Base-by-base conservation (phyloP, 2,329 filamentous ascomycete species). In the Ascochyta clinopodiicola region DNA sequence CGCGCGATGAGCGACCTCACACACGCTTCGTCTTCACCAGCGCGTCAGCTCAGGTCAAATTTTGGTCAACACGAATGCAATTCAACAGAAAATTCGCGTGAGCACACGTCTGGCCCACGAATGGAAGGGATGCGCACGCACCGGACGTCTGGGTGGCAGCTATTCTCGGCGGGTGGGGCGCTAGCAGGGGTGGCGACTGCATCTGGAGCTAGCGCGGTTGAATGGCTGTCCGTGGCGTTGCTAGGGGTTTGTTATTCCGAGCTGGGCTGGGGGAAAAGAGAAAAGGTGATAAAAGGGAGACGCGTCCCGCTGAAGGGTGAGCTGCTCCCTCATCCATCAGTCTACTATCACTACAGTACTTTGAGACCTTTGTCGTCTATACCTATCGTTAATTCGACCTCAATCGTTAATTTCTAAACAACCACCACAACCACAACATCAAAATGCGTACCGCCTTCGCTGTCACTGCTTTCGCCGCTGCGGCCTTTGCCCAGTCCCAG, bases 381-480 rank as follows among this genome's bases (percentile, higher is more conserved):
- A 36, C 13, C 47, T 44, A 38, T 57, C 48, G 53, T 44, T 47
- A 13, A 51, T 6, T 21, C 36, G 31, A 38, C 36, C 35, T 34
- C 53, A 57, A 34, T 51, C 47, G 52, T 42, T 57, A 53, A 53
- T 49, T 48, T 51, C 42, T 49, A 57, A 58, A 47, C 38, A 38
- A 44, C 51, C 37, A 51, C 27, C 34, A 60, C 44, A 31, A 39
- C 42, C 51, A 40, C 39, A 54, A 40, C 31, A 17, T 60, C 66
- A 69, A 56, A 12, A 71, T 71, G 68, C 68, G 66, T 49, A 57
- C 68, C 60, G 56, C 61, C 50, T 56, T 66, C 60, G 63, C 65
- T 48, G 60, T 61, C 42, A 59, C 66, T 51, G 63, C 60, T 47
- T 63, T 71, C 55, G 66, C 57, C 49, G 60, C 58, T 55, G 66